phyloP scores from a whole-genome alignment of 2,329 filamentous ascomycete species.

The Penicillium brevicompactum region DNA sequence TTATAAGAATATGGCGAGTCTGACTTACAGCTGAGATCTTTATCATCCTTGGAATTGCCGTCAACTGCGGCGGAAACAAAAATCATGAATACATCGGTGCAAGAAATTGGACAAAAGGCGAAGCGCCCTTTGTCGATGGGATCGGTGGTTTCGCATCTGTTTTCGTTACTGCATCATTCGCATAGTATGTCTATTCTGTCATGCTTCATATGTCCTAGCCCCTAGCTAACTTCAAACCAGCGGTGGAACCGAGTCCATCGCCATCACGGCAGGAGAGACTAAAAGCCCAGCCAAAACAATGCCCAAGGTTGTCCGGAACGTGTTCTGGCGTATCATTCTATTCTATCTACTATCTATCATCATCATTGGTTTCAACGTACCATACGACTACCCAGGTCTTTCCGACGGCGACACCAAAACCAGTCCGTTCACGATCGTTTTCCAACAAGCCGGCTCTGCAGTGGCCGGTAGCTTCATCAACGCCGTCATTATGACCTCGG shows the following conservation, averaged over 20 bases:
- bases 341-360: constrained; percentile 57
- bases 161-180: constrained; percentile 64
- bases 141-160: constrained; percentile 68
- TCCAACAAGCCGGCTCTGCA: constrained; percentile 58
- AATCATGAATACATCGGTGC: constrained; percentile 60
- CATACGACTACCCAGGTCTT: constrained; percentile 55
- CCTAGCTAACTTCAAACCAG: constrained; percentile 22
- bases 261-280: constrained; percentile 68
- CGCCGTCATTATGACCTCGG: constrained; percentile 62
- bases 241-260: constrained; percentile 65
- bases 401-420: constrained; percentile 48
- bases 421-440: constrained; percentile 64
- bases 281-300: constrained; percentile 63
- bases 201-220: neutral
- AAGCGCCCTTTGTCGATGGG: constrained; percentile 65
- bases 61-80: constrained; percentile 61
- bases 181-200: constrained; percentile 46
- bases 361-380: constrained; percentile 61
- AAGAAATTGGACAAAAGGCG: constrained; percentile 60
- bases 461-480: constrained; percentile 62
- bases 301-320: constrained; percentile 65
- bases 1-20: neutral
- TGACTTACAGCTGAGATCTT: constrained; percentile 49
- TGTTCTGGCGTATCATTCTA: constrained; percentile 64
- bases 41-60: constrained; percentile 64